These are phyloP conservation scores for Starmera stellimalicola DNA, from an alignment of 1,139 yeast genomes.

Conservation along the genomic window DNA sequence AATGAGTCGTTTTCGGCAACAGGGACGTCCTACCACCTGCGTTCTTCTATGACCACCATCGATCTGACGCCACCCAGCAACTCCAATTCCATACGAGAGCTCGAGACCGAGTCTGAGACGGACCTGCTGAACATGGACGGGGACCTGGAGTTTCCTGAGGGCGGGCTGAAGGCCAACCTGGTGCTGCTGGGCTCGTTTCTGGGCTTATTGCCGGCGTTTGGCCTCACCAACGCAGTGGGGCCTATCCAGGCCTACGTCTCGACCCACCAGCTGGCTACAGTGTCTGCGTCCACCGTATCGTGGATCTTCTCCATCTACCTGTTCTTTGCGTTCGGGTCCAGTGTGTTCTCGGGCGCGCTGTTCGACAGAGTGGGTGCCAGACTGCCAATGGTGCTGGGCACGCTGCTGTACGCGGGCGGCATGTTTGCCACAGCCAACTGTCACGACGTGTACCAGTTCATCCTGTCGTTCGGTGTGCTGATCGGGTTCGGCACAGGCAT, in stretches of 20 bases:
- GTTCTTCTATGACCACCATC: too few relatives aligned
- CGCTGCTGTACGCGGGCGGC: slow-evolving; percentile 35
- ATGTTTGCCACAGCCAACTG: slow-evolving; percentile 43
- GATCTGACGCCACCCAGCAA: too few relatives aligned
- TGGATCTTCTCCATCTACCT: slow-evolving; percentile 66
- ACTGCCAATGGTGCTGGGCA: slow-evolving; percentile 34
- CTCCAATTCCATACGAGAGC: too few relatives aligned
- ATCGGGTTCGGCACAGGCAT: slow-evolving; percentile 50
- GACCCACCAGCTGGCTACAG: slow-evolving; percentile 40
- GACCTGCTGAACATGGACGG: background rate
- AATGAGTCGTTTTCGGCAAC: too few relatives aligned
- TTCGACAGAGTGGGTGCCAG: slow-evolving; percentile 43
- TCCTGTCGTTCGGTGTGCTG: slow-evolving; percentile 41
- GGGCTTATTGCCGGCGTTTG: slow-evolving; percentile 57
- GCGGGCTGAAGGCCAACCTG: slow-evolving; percentile 12
- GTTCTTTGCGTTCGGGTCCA: slow-evolving; percentile 48
- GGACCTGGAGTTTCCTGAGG: slow-evolving; percentile 15
- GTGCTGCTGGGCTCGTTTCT: slow-evolving; percentile 45
- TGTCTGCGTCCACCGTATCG: slow-evolving; percentile 43
- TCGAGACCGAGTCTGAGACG: background rate
- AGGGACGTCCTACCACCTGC: background rate
- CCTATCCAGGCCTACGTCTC: slow-evolving; percentile 64
- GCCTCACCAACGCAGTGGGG: slow-evolving; percentile 58
- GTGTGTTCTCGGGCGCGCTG: slow-evolving; percentile 46
- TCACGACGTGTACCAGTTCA: slow-evolving; percentile 41